Base-by-base conservation (phyloP, 2,329 filamentous ascomycete species). In the Escovopsis sp. region DNA sequence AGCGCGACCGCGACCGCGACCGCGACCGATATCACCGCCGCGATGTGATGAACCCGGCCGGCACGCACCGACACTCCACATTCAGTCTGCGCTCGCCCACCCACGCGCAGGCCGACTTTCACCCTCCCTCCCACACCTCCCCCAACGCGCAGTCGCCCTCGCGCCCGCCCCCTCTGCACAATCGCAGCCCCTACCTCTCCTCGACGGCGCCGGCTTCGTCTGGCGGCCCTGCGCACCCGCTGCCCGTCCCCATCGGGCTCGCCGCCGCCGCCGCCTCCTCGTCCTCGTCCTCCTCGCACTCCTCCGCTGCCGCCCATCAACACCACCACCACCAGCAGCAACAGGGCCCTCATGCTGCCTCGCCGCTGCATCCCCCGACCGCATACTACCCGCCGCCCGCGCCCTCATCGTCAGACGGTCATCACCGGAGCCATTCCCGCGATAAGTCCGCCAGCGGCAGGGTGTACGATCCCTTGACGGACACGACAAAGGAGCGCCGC, bases 391-490 rank as follows among this genome's bases (percentile, higher is more conserved):
- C 58, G 41, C 51, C 55, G n/a, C 38, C 45, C 3, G 36, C 44
- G 28, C 23, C 45, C 46, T 43, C 53, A 49, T 48, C 60, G 45
- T 46, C 58, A 41, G 26, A 38, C 37, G 46, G 44, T 43, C 60
- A 61, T 46, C 55, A 55, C 47, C 2, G 23, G 23, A 23, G 23
- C 23, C 23, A 23, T 23, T 44, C 53, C 38, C 65, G 59, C 55
- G 63, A 64, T 42, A 64, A 66, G 54, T 53, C 61, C 42, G 54
- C 58, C 12, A 56, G 60, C 43, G 59, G 68, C 52, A 65, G 66
- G 55, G 72, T 70, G 58, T 74, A 74, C 60, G 70, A 74, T 51
- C 70, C 70, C 12, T 66, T 67, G 36, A 70, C 66, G 36, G 70
- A 74, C 58, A 65, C 63, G 46, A 66, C 63, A 39, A 64, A 61